Base-by-base conservation (phyloP, 2,329 filamentous ascomycete genomes). In the Helicocarpus griseus region DNA sequence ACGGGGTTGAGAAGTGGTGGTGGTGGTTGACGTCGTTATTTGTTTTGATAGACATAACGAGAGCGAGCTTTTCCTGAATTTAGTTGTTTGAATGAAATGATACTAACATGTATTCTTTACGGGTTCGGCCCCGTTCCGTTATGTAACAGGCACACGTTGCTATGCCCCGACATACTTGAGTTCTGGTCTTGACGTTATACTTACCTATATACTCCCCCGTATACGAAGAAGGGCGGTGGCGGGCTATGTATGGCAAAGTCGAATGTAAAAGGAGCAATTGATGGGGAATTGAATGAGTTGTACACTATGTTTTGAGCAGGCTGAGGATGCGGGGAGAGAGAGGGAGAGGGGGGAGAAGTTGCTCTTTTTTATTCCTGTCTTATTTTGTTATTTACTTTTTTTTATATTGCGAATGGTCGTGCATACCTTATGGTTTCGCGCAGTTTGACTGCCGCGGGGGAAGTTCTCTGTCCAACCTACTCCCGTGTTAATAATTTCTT, bases 281-380 rank as follows among this genome's bases (percentile, higher is more conserved):
- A 31, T 31, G 29, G 3, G 13, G 29, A 31, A 31, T 31, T 7
- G 13, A 31, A 31, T n/a, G n/a, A n/a, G n/a, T n/a, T n/a, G n/a
- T n/a, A n/a, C n/a, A n/a, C n/a, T n/a, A n/a, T n/a, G n/a, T n/a
- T n/a, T n/a, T n/a, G 83, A 83, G 54, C 83, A 87, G 60, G 87
- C 84, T 6, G 73, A 98, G 49, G 82, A 86, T 50, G 81, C 81
- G 47, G 76, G 96, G 38, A 90, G 95, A 69, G 80, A 77, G 63
- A 78, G 83, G 56, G 93, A 97, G 69, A 78, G 77, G 1, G 88
- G 93, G 55, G 90, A 93, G 81, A 82, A 83, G 22, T 36, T 29
- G 8, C 4, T 47, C 2, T 21, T 46, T 11, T 31, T 7, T 39
- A 4, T 24, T 14, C 5, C 13, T 46, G 29, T 3, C 13, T 47